phyloP scores from a whole-genome alignment of 2,329 filamentous ascomycete species.

The Penicillium decumbens region DNA sequence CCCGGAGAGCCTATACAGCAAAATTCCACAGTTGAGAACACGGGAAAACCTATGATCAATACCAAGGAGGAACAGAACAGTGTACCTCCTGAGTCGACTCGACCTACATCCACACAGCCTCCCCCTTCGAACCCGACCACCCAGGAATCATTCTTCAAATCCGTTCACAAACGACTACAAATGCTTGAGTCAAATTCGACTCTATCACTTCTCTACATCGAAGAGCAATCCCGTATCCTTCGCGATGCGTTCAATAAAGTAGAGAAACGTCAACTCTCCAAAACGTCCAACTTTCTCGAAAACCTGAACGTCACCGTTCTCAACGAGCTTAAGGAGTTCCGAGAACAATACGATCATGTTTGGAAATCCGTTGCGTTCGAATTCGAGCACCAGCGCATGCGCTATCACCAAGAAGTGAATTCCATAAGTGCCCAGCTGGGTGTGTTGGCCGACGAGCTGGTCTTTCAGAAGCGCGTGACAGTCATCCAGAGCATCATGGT shows the following conservation, averaged over 20 bases:
- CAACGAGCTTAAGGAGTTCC: constrained; percentile 69
- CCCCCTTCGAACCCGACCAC: constrained; percentile 68
- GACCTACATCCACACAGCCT: constrained; percentile 45
- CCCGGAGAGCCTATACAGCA: constrained; percentile 19
- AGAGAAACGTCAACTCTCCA: constrained; percentile 80
- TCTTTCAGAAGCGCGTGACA: constrained; percentile 80
- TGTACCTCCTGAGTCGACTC: constrained; percentile 28
- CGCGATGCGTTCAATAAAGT: constrained; percentile 81
- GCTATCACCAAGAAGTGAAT: constrained; percentile 75
- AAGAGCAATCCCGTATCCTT: constrained; percentile 87
- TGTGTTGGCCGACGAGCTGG: constrained; percentile 86
- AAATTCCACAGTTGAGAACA: constrained; percentile 22
- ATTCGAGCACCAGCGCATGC: constrained; percentile 80
- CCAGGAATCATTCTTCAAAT: constrained; percentile 97
- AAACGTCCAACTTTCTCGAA: constrained; percentile 75
- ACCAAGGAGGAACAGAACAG: constrained; percentile 32
- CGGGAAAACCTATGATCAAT: constrained; percentile 18
- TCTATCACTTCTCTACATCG: constrained; percentile 89
- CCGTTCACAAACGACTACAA: constrained; percentile 85
- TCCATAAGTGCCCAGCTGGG: constrained; percentile 76
- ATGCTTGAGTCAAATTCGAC: constrained; percentile 90
- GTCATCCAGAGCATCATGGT: constrained; percentile 86
- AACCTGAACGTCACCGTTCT: constrained; percentile 84
- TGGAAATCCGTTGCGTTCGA: constrained; percentile 95
- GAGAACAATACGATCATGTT: constrained; percentile 87